Evolutionary conservation across 768 basidiomycete genomes (phyloP).

Genomic region (Candolleomyces efflorescens): DNA sequence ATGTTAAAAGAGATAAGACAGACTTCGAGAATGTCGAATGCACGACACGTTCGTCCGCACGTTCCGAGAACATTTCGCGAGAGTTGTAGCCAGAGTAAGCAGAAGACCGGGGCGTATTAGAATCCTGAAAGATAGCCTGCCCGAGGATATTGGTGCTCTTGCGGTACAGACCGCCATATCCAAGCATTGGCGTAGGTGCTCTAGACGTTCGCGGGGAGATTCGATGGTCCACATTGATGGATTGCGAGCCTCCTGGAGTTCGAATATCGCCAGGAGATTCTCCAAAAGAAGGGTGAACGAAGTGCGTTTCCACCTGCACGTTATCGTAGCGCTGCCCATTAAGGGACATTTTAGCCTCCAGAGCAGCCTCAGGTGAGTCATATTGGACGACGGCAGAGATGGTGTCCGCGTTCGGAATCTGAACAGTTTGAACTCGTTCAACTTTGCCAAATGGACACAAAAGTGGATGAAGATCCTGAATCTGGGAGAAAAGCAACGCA

Average conservation of each 20-base stretch:
- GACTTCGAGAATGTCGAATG: neutral
- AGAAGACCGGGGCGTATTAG: neutral
- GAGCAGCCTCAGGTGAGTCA: constrained; percentile 45
- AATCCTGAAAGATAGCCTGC: neutral
- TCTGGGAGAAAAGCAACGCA: constrained; percentile 59
- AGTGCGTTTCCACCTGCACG: constrained; percentile 31
- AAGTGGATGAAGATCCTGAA: constrained; percentile 66
- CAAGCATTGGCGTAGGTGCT: neutral
- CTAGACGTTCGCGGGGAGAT: neutral
- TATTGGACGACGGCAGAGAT: constrained; percentile 66
- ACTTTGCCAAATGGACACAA: constrained; percentile 70
- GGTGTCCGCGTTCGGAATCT: constrained; percentile 33
- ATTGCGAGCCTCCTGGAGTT: neutral
- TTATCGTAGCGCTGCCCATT: constrained; percentile 60
- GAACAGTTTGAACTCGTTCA: constrained; percentile 53
- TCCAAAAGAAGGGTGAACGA: constrained; percentile 20
- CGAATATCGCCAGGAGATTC: constrained; percentile 1
- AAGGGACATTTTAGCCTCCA: constrained; percentile 61
- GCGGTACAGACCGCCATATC: neutral
- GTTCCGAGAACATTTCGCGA: neutral
- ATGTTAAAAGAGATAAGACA: neutral
- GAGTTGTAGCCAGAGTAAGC: neutral
- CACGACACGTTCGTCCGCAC: neutral
- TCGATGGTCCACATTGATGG: neutral
- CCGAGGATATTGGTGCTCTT: neutral